Conservation (phyloP, 176 grass and related monocot genomes). For the bread wheat (Triticum aestivum) region DNA sequence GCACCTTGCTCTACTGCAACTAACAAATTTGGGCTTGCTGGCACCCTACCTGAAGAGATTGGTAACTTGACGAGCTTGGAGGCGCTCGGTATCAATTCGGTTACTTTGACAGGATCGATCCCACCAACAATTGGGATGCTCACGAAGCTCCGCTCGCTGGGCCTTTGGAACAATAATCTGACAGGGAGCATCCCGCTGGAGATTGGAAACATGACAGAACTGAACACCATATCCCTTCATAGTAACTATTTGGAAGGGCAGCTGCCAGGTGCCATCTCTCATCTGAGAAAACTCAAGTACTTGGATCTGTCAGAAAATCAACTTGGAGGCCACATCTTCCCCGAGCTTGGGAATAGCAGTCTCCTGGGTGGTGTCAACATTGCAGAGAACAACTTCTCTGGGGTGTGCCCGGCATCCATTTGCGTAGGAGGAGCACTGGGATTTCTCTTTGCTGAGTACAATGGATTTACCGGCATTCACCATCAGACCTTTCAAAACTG, state of each 20-base stretch:
- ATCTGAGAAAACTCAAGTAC: neutral
- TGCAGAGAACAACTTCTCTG: neutral
- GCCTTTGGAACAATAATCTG: too few species aligned
- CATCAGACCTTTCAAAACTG: neutral
- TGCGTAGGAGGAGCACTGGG: neutral
- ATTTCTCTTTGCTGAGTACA: too few species aligned
- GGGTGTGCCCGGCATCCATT: neutral
- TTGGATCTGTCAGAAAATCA: fast-evolving
- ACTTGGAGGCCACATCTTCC: neutral
- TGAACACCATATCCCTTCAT: neutral
- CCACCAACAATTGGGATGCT: neutral
- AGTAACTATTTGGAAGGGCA: neutral
- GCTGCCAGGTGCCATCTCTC: neutral
- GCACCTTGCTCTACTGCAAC: fast-evolving
- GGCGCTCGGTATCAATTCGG: too few species aligned
- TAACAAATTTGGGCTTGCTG: fast-evolving
- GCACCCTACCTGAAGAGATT: neutral
- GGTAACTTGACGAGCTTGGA: neutral
- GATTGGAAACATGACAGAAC: neutral
- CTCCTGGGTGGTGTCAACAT: neutral
- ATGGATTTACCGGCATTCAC: neutral
- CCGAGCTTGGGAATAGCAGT: neutral
- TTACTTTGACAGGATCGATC: neutral
- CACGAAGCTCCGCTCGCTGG: neutral
- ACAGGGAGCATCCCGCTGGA: neutral